phyloP scores from a whole-genome alignment of 1,284 basidiomycete genomes.

The Ganoderma lingzhi region DNA sequence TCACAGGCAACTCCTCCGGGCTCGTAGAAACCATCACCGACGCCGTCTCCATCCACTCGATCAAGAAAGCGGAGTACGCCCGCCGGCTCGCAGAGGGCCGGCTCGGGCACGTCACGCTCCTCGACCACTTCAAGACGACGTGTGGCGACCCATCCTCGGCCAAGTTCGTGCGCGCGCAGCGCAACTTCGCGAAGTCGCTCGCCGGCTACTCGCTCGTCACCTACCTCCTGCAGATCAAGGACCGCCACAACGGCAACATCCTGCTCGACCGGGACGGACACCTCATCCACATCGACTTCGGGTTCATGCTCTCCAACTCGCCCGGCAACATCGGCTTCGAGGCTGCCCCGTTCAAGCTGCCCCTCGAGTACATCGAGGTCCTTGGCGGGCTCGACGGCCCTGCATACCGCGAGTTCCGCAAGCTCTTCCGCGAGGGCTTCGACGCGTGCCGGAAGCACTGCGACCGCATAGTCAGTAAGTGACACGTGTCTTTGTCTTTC shows the following conservation, averaged over 20 bases:
- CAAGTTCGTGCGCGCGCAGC: conserved; percentile 86
- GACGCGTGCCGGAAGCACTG: conserved; percentile 96
- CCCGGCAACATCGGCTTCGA: conserved; percentile 99
- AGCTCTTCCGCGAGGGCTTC: conserved; percentile 93
- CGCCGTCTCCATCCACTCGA: conserved; percentile 97
- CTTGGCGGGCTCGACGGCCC: conserved; percentile 87
- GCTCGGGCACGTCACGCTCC: conserved; percentile 85
- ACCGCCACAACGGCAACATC: conserved; percentile 99
- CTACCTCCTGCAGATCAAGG: conserved; percentile 97
- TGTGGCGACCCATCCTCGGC: conserved; percentile 91
- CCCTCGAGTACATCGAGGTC: conserved; percentile 95
- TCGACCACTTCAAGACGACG: conserved; percentile 92
- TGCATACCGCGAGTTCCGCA: conserved; percentile 87
- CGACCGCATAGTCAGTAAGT: conserved; percentile 93
- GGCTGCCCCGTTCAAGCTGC: conserved; percentile 97
- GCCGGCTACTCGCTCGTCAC: conserved; percentile 96
- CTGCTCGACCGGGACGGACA: conserved; percentile 95
- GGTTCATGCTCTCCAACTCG: conserved; percentile 97
- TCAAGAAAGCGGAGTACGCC: conserved; percentile 98
- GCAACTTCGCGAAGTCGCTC: conserved; percentile 94
- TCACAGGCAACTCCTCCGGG: conserved; percentile 93
- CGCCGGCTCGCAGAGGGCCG: conserved; percentile 82
- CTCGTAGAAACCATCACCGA: conserved; percentile 97
- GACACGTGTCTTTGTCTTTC: neutral
- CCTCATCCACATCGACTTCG: conserved; percentile 97